Evolutionary conservation across 2,329 filamentous ascomycete species (phyloP), one percentile per base, ranked within the genome.

Genomic region (Aspergillus sp.): DNA sequence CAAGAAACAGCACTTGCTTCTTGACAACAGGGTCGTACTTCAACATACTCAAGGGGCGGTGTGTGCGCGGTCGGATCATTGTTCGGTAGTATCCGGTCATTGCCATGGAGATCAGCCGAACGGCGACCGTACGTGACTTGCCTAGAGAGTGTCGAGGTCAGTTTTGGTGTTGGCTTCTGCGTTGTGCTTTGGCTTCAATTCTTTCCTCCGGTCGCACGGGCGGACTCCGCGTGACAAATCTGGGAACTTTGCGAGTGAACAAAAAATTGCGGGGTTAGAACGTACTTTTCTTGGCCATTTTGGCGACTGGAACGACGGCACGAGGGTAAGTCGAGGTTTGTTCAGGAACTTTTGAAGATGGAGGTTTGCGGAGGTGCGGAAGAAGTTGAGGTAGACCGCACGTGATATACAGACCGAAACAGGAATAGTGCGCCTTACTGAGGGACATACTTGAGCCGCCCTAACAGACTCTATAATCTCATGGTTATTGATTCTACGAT

Each of bases 11-110:
- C 34, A 99, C 95, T 81, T 97, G 91, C 83, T 94, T 92, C 78
- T 93, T 91, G 59, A 99, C 95, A 67, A 99, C 93, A 47, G 95
- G 95, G 76, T 99, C 95, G 80, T 99, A 99, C 84, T 99, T 99
- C 71, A 99, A 83, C 92, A 99, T 95, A 82, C 93, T 96, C 80
- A 99, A 86, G 60, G 96, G 93, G 49, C 90, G 84, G 65, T 93
- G 85, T 31, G 87, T 85, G 69, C 95, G 89, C 13, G 93, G 93
- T 62, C 96, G 89, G 70, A 90, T 85, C 79, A 96, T 88, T 57
- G 92, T 96, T 79, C 94, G 93, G 85, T 94, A 99, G 85, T 93
- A 99, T 74, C 95, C 95, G 28, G 95, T 99, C 90, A 97, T 90
- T 77, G 95, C 95, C 95, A 99, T 99, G 66, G 93, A 97, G 77